Evolutionary conservation across 345 rosid species (phyloP).

Genomic region (Salix viminalis): DNA sequence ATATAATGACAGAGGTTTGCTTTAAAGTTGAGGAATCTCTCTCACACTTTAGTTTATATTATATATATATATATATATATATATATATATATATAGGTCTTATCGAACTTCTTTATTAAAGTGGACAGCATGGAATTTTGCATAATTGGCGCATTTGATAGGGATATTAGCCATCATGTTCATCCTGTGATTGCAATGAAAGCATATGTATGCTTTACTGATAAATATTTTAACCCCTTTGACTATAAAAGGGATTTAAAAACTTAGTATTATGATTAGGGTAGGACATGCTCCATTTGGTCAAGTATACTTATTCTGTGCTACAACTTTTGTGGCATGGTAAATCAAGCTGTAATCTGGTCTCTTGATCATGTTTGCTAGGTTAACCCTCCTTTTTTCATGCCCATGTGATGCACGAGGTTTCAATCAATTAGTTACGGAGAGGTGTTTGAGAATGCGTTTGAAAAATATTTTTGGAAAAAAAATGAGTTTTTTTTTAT

Average conservation of each 20-base stretch:
- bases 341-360: neutral
- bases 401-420: neutral
- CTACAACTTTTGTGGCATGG: neutral
- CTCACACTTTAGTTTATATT: neutral
- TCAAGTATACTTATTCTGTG: neutral
- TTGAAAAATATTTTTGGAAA: no score
- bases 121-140: slow-evolving; percentile 41
- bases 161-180: slow-evolving; percentile 27
- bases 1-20: slow-evolving; percentile 10
- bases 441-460: no score
- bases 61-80: no score
- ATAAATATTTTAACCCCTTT: slow-evolving; percentile 17
- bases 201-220: slow-evolving; percentile 13
- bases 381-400: slow-evolving; percentile 3
- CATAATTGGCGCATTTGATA: slow-evolving; percentile 34
- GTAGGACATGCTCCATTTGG: neutral
- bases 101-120: slow-evolving; percentile 27
- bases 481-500: no score
- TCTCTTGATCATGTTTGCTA: neutral
- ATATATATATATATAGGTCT: neutral
- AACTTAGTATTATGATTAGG: no score
- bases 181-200: slow-evolving; percentile 16
- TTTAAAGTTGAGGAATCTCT: slow-evolving; percentile 12
- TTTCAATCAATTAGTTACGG: no score
- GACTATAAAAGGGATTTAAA: neutral